Evolutionary conservation across 2,329 filamentous ascomycete genomes (phyloP), one percentile per base, ranked within the genome.

Genomic region (Eutypa lata): DNA sequence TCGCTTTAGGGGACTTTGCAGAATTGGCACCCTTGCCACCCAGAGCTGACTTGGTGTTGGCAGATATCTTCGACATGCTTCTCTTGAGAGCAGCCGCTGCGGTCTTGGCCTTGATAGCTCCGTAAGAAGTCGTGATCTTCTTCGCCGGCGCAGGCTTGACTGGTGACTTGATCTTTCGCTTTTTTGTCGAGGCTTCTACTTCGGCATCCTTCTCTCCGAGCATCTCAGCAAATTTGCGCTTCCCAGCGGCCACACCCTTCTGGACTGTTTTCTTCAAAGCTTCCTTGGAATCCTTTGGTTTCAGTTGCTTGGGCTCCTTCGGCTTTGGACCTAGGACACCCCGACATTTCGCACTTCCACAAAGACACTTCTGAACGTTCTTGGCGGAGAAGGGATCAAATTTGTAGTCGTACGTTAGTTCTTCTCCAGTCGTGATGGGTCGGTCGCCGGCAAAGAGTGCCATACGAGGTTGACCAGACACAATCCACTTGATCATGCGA

Each of bases 401-500:
- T 67, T 87, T 87, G 75, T 87, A 87, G 77, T 99, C 94, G 69
- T 99, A 99, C 0, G 92, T 97, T 56, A 99, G 77, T 72, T 99
- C 94, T 58, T 97, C 91, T 22, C 94, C 94, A 11, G 92, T 96
- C 85, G 89, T 89, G 68, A 99, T 93, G 14, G 91, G 91, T 47
- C 81, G 79, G 62, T 95, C 89, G 31, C 93, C 93, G 13, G 94
- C 94, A 68, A 99, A 99, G 1, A 99, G 82, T 16, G 92, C 94
- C 91, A 99, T 97, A 52, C 94, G 86, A 42, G 93, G 93, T 69
- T 96, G 91, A 26, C 92, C 92, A 47, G 87, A 87, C 51, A 99
- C 94, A 56, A 92, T 93, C 91, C 91, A 96, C 71, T 97, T 97
- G 65, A 96, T 91, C 92, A 99, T 97, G 57, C 89, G 85, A 73